Evolutionary conservation across 139 green algal species (phyloP), one percentile per base, ranked within the genome.

Genomic region (Volvox reticuliferus): DNA sequence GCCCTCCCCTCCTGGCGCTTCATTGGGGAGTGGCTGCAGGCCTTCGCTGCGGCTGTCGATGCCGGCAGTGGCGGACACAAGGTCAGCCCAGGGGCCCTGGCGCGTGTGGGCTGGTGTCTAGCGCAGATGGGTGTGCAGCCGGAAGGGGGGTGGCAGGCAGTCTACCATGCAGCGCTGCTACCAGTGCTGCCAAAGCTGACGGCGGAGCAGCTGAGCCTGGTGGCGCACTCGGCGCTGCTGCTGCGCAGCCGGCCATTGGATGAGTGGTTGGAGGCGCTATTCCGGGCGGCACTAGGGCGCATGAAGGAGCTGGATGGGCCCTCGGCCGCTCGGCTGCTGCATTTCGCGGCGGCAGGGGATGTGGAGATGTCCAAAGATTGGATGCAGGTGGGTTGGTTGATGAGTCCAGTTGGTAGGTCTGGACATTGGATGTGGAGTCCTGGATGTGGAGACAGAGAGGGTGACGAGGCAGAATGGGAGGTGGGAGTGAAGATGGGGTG

Each of bases 1-100:
- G 86, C 73, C 28, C 50, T 90, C 69, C 86, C 86, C 2, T 90
- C 86, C 12, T 83, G 73, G 73, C 71, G 86, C 21, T 83, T 90
- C 86, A 2, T 90, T 14, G 86, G 86, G 44, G 86, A 90, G 69
- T 90, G 86, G 86, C 44, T 90, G 50, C 5, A 83, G 69, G 44
- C 50, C 13, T 28, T 26, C 19, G 86, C 73, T 1, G 35, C 82
- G 0, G 82, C 63, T 24, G 69, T 63, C 50, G 12, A 0, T 22
- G 28, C 17, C 16, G 50, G 5, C 80, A n/a, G 26, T 14, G 80
- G 44, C 80, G 24, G 26, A 16, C 18, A 6, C 30, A 0, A 63
- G 61, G 28, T 89, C 62, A 32, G 69, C 44, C 69, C 85, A n/a
- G 18, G n/a, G 16, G 71, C 69, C 37, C 85, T 89, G 17, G 85